phyloP scores from a whole-genome alignment of 331 rosid species.

The Malus hybrid region DNA sequence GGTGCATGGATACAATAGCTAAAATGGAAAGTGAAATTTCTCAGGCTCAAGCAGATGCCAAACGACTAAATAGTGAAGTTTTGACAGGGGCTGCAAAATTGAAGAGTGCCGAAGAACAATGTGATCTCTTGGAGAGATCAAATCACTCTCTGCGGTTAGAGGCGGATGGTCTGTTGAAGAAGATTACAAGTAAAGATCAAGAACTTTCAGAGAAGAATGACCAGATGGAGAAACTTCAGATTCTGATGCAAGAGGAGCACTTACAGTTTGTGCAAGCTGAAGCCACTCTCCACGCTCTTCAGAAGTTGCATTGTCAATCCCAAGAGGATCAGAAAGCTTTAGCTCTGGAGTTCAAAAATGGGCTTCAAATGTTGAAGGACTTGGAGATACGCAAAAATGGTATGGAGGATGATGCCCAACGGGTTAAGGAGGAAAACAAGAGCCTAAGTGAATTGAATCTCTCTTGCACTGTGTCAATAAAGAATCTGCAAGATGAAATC shows the following conservation, averaged over 20 bases:
- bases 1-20: conserved; percentile 60
- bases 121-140: conserved; percentile 47
- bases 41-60: conserved; percentile 44
- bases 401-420: conserved; percentile 54
- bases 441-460: conserved; percentile 44
- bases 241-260: conserved; percentile 63
- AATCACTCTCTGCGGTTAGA: conserved; percentile 55
- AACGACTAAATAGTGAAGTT: conserved; percentile 40
- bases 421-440: conserved; percentile 51
- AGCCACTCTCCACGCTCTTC: conserved; percentile 60
- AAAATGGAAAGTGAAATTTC: conserved; percentile 63
- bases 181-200: conserved; percentile 67
- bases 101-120: conserved; percentile 44
- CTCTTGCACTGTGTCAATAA: conserved; percentile 39
- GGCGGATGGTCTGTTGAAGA: conserved; percentile 60
- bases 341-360: conserved; percentile 67
- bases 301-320: conserved; percentile 59
- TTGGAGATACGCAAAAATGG: conserved; percentile 56
- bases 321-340: conserved; percentile 83
- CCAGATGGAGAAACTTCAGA: conserved; percentile 68
- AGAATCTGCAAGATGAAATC: conserved; percentile 61
- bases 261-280: conserved; percentile 69
- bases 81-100: conserved; percentile 45
- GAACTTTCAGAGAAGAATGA: conserved; percentile 64
- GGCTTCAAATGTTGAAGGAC: conserved; percentile 71